Conservation (phyloP, 148 eudicot genomes). For the Arbutus unedo region DNA sequence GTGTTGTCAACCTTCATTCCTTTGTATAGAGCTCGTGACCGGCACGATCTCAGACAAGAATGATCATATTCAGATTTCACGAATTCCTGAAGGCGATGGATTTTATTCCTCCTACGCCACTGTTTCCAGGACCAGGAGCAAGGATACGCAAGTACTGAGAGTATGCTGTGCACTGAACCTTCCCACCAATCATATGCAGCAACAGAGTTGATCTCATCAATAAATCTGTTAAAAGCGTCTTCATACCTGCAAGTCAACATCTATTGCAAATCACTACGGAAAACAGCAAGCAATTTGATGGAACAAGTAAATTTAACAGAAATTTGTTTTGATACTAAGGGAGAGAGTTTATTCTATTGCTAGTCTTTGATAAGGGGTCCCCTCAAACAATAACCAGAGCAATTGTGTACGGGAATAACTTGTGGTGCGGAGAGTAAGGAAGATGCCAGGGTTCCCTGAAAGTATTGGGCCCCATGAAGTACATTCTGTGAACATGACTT, state of each 20-base stretch:
- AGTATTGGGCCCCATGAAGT: constrained; percentile 83
- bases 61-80: constrained; percentile 89
- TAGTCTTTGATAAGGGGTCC: background rate
- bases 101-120: constrained; percentile 79
- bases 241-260: constrained; percentile 55
- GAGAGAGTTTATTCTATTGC: constrained; percentile 5
- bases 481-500: constrained; percentile 77
- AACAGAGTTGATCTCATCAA: constrained; percentile 73
- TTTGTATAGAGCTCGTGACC: constrained; percentile 84
- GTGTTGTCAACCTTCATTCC: constrained; percentile 73
- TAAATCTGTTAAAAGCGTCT: constrained; percentile 85
- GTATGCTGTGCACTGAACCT: constrained; percentile 84
- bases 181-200: constrained; percentile 98
- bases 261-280: constrained; percentile 5
- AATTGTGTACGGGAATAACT: background rate
- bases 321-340: background rate
- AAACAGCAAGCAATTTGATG: constrained; percentile 7
- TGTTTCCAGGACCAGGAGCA: constrained; percentile 96
- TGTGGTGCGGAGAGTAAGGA: constrained; percentile 67
- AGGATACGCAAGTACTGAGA: constrained; percentile 78
- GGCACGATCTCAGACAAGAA: constrained; percentile 80
- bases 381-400: constrained; percentile 5
- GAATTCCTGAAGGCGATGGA: constrained; percentile 73
- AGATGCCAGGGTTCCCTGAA: constrained; percentile 98
- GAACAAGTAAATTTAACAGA: constrained; percentile 6